Evolutionary conservation across 306 rosid species (phyloP).

Genomic region (Fragaria nilgerrensis): DNA sequence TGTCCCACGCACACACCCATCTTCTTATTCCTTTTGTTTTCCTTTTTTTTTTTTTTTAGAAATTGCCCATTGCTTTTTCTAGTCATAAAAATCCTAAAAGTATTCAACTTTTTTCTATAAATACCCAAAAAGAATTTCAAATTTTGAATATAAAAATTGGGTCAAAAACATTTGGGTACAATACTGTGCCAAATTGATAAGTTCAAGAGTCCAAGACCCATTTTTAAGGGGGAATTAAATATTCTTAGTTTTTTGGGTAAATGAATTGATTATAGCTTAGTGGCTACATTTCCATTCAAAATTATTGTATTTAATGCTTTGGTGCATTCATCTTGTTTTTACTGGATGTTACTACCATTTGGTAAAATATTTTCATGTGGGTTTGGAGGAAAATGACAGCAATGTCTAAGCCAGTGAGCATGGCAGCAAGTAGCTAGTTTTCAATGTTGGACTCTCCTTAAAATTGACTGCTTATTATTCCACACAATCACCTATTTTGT

Average conservation of each 20-base stretch:
- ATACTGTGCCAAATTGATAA: neutral
- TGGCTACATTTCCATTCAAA: neutral
- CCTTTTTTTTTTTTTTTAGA: neutral
- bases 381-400: neutral
- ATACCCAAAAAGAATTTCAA: neutral
- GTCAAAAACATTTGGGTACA: slow-evolving; percentile 2
- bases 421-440: neutral
- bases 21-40: neutral
- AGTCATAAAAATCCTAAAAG: neutral
- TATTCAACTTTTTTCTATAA: neutral
- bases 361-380: neutral
- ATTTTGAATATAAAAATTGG: slow-evolving; percentile 4
- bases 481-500: slow-evolving; percentile 6
- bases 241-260: neutral
- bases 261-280: neutral
- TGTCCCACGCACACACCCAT: slow-evolving; percentile 10
- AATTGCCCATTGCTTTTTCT: neutral
- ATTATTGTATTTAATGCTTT: neutral
- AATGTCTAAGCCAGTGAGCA: neutral
- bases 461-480: neutral
- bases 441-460: neutral
- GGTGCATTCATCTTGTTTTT: neutral
- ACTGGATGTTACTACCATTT: neutral
- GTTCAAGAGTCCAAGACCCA: slow-evolving; percentile 9
- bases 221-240: slow-evolving; percentile 9